These are phyloP conservation scores for Hyaloraphidium curvatum DNA, from an alignment of 192 early-diverging fungal genomes.

Conservation along the genomic window DNA sequence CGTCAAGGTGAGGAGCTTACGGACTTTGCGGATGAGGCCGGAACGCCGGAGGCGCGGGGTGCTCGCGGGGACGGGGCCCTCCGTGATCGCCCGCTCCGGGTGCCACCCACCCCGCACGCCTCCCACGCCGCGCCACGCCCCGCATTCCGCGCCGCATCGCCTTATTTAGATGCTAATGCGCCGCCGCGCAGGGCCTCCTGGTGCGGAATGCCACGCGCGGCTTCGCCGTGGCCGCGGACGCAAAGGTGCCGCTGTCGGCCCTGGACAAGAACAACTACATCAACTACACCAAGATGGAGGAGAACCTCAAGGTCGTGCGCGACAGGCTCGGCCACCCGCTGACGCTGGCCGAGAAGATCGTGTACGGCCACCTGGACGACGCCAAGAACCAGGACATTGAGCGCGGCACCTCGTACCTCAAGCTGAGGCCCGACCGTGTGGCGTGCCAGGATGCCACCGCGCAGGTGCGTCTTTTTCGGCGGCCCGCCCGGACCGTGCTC, in stretches of 20 bases:
- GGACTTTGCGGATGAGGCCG: too few relatives aligned
- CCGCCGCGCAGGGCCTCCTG: too few relatives aligned
- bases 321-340: conserved; percentile 78
- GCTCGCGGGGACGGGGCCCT: too few relatives aligned
- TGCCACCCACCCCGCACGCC: too few relatives aligned
- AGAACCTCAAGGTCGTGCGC: conserved; percentile 83
- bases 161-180: too few relatives aligned
- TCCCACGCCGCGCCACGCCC: too few relatives aligned
- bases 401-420: conserved; percentile 81
- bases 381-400: conserved; percentile 83
- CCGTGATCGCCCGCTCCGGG: too few relatives aligned
- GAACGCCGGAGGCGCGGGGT: too few relatives aligned
- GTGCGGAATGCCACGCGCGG: too few relatives aligned
- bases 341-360: conserved; percentile 92
- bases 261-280: conserved; percentile 85
- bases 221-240: conserved; percentile 2
- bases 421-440: conserved; percentile 94
- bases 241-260: conserved; percentile 77
- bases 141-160: too few relatives aligned
- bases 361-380: conserved; percentile 95
- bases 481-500: background rate
- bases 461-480: conserved; percentile 21
- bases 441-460: conserved; percentile 98
- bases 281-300: conserved; percentile 92
- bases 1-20: too few relatives aligned